phyloP scores from a whole-genome alignment of 2,329 filamentous ascomycete genomes.

The Sarocladiaceae sp. region DNA sequence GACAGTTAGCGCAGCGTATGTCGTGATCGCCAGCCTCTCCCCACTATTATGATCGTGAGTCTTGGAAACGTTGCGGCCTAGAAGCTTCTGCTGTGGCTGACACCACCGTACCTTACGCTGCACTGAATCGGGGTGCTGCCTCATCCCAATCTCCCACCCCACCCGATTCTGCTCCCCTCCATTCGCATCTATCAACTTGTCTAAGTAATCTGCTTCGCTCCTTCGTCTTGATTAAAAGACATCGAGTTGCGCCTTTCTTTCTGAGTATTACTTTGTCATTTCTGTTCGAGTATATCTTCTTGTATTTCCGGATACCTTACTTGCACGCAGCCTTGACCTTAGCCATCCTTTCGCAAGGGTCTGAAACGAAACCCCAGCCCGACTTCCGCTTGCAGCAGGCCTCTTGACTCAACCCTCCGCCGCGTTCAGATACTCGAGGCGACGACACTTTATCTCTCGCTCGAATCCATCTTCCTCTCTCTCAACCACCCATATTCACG shows the following conservation, averaged over 20 bases:
- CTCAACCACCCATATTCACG: too few relatives aligned
- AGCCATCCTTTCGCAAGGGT: background rate
- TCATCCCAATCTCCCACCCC: background rate
- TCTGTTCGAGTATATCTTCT: background rate
- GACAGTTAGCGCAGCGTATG: too few relatives aligned
- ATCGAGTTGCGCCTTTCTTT: background rate
- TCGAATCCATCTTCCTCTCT: background rate
- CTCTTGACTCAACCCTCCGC: background rate
- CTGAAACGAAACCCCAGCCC: slow-evolving; percentile 2
- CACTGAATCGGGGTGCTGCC: too few relatives aligned
- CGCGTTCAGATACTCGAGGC: background rate
- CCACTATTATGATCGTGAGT: background rate
- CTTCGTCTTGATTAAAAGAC: background rate
- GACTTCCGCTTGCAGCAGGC: background rate
- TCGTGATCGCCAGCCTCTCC: background rate
- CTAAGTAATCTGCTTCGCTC: background rate
- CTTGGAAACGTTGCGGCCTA: background rate
- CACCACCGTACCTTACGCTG: too few relatives aligned
- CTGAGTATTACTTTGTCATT: background rate
- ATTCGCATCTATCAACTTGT: background rate
- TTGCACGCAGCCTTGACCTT: background rate
- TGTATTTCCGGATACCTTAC: background rate
- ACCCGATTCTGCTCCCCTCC: slow-evolving; percentile 5
- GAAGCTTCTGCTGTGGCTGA: background rate
- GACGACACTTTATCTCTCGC: background rate